Evolutionary conservation across 1,139 yeast genomes (phyloP), one percentile per base, ranked within the genome.

Genomic region (Casaregolazyma lundiana): DNA sequence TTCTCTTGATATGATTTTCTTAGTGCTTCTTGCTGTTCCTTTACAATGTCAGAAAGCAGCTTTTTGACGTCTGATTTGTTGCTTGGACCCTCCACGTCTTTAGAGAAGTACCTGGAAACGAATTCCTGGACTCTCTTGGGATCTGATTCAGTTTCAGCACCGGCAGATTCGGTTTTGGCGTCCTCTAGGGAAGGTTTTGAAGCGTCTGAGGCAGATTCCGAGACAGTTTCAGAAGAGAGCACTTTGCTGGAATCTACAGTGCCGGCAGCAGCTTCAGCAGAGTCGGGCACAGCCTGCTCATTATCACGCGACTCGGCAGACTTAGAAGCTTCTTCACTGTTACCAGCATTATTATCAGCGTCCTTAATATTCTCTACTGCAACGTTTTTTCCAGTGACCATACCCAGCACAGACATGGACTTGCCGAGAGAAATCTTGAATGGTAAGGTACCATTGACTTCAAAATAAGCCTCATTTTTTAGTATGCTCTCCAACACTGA

Each of bases 41-140:
- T 71, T 48, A 76, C 75, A 41, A 82, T 62, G 60, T 80, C 85
- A 20, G 74, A 70, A 43, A 81, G 68, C 24, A 78, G 66, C 57
- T 78, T 77, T 64, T 78, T 78, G 40, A 80, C 73, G 38, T 72
- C 73, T n/a, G 62, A 51, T 46, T 54, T 55, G 45, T 56, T 52
- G 6, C 49, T 53, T 9, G 46, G 43, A 2, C 50, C 46, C 30
- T 43, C 48, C 6, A 44, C 35, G 22, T 46, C 43, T 32, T 42
- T 26, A 29, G 49, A 42, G 13, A 41, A 41, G 26, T 35, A 42
- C 36, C 30, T 42, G 6, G 32, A 18, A 6, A 34, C 34, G 13
- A 41, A 8, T 6, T 6, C 24, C 16, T 15, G 17, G 41, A 24
- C 24, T 32, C 47, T 35, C 16, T 43, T n/a, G 40, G 46, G 47